phyloP scores from a whole-genome alignment of 768 basidiomycete genomes.

The Lepiota brunneoincarnata region DNA sequence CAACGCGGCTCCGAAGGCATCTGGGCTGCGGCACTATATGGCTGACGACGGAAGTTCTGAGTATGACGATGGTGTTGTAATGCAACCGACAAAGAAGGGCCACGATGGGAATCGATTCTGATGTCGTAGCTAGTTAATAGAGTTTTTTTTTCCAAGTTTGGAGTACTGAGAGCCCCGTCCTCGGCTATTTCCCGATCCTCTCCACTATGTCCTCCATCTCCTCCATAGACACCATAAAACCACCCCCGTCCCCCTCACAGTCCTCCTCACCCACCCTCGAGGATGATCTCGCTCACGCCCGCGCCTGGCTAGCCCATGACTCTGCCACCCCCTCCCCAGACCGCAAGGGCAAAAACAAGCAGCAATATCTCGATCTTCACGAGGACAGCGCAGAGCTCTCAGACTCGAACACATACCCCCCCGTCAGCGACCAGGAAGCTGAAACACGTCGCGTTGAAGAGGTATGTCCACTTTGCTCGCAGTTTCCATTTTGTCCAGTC shows the following conservation, averaged over 20 bases:
- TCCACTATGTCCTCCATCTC: conserved; percentile 12
- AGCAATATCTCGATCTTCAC: neutral
- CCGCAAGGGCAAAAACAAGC: conserved; percentile 26
- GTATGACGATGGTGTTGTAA: conserved; percentile 42
- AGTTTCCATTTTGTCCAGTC: conserved; percentile 6
- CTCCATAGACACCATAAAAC: conserved; percentile 14
- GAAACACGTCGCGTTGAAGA: conserved; percentile 73
- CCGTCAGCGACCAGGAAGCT: conserved; percentile 58
- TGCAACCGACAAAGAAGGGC: conserved; percentile 31
- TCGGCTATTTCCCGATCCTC: conserved; percentile 1
- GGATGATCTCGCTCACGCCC: conserved; percentile 37
- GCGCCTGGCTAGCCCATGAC: conserved; percentile 20
- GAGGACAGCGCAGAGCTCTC: conserved; percentile 19
- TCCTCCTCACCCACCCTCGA: conserved; percentile 35
- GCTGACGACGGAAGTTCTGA: conserved; percentile 47
- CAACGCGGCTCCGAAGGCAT: conserved; percentile 45
- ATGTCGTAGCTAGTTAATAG: conserved; percentile 14
- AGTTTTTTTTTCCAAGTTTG: conserved; percentile 7
- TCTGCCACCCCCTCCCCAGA: conserved; percentile 15
- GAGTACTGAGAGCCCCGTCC: neutral
- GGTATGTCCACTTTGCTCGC: conserved; percentile 35
- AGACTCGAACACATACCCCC: conserved; percentile 50
- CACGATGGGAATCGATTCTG: conserved; percentile 35
- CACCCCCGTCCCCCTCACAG: conserved; percentile 33
- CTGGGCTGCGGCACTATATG: conserved; percentile 53